Conservation (phyloP, 179 eudicot genomes). For the Gypsophila paniculata region DNA sequence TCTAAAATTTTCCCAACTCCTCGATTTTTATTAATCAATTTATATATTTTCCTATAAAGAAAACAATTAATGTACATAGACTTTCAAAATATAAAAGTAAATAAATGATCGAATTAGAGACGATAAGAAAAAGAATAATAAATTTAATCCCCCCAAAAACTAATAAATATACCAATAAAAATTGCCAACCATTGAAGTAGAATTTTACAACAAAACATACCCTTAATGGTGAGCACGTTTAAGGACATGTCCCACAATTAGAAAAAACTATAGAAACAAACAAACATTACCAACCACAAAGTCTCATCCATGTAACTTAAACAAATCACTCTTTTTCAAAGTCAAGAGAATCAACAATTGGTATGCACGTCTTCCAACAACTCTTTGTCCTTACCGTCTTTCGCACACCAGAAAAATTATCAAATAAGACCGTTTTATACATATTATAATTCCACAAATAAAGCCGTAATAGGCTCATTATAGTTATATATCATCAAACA, state of each 20-base stretch:
- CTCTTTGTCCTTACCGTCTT: constrained; percentile 23
- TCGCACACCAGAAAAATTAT: background rate
- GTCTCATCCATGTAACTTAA: background rate
- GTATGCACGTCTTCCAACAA: constrained; percentile 29
- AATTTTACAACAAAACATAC: background rate
- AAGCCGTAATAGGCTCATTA: too few species aligned
- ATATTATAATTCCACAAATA: too few species aligned
- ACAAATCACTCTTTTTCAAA: background rate
- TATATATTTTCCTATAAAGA: too few species aligned
- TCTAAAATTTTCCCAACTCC: too few species aligned
- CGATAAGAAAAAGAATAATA: too few species aligned
- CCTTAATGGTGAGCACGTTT: constrained; percentile 30
- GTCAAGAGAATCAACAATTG: constrained; percentile 19
- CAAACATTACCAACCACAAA: constrained; percentile 20
- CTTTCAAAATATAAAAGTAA: too few species aligned
- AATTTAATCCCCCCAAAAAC: constrained; percentile 15
- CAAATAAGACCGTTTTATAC: too few species aligned
- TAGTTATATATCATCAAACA: too few species aligned
- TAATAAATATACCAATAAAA: constrained; percentile 21
- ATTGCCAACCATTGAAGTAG: constrained; percentile 3
- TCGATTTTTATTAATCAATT: too few species aligned
- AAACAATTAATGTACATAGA: too few species aligned
- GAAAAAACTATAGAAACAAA: constrained; percentile 4
- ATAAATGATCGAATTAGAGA: too few species aligned
- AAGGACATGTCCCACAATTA: constrained; percentile 25